Base-by-base conservation (phyloP, 805 yeast genomes). In the Ogataea methylovora region DNA sequence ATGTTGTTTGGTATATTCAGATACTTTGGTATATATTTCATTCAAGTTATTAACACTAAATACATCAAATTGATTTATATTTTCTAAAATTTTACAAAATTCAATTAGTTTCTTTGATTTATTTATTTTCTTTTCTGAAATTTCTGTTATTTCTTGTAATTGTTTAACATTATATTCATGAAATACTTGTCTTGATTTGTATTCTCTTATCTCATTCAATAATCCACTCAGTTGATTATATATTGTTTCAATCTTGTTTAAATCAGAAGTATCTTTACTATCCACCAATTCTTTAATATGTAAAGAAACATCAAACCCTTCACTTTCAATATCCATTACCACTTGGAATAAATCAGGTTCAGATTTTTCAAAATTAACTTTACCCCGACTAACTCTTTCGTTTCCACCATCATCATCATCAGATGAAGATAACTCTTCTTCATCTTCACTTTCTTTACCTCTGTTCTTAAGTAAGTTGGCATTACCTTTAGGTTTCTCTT, bases 291-390 rank as follows among this genome's bases (percentile, higher is more conserved):
- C 50, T 43, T 66, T 65, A 35, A 64, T 48, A 6, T 44, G 42
- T 4, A 38, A 11, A 1, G 75, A 72, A 1, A 70, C 63, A 0
- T 45, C 43, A 10, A 60, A 43, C 2, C 62, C 66, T 17, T 49
- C 44, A 11, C 29, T 22, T 39, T 63, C 69, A 30, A 71, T 39
- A 11, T 43, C 49, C 20, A 58, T 60, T 10, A 71, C 57, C n/a
- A 64, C 40, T 2, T 52, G 42, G 38, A 54, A 65, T 8, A 70
- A 38, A 24, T 56, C 60, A 5, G 60, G 61, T 2, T 6, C 36
- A 22, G 37, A 39, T 29, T 38, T 41, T 33, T 19, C 41, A 16
- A 41, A 44, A 16, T 16, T 23, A 20, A 23, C 25, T 7, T 6
- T 4, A 24, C 18, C 24, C 14, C 36, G 31, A 23, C 30, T n/a